Percentiles rank a stretch among this genome's conserved stretches.
Conservation (phyloP, 352 stramenopile species). For the Phytopythium delawarense region DNA sequence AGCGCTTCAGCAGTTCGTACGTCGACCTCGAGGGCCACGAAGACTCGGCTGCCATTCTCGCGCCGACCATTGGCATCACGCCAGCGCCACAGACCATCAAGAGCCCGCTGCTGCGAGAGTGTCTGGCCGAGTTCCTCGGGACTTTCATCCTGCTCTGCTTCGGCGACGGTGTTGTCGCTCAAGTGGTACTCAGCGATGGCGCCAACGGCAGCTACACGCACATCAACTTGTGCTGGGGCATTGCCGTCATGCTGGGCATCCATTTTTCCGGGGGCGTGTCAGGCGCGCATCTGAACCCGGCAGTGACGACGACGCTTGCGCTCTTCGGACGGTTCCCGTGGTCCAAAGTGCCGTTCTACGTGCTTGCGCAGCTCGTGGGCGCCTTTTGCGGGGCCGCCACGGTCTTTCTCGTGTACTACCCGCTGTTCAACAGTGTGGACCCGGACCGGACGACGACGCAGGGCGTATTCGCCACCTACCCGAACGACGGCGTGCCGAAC, state of each 20-base stretch:
- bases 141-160: constrained; percentile 53
- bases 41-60: constrained; percentile 6
- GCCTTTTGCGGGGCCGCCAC: constrained; percentile 35
- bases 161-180: constrained; percentile 39
- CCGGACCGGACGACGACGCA: constrained; percentile 27
- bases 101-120: constrained; percentile 34
- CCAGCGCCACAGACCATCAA: constrained; percentile 13
- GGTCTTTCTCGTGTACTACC: constrained; percentile 59
- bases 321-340: constrained; percentile 39
- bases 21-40: constrained; percentile 3
- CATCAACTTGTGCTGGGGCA: constrained; percentile 58
- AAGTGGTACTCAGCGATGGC: constrained; percentile 37
- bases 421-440: constrained; percentile 38
- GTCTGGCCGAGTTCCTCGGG: constrained; percentile 48
- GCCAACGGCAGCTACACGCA: constrained; percentile 42
- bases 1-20: constrained; percentile 8
- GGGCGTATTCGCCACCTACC: constrained; percentile 42
- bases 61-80: not conserved
- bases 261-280: constrained; percentile 47
- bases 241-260: constrained; percentile 56
- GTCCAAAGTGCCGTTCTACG: constrained; percentile 46
- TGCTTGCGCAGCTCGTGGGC: constrained; percentile 35
- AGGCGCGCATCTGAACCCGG: constrained; percentile 59
- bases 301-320: constrained; percentile 44
- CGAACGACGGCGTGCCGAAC: constrained; percentile 37